Evolutionary conservation across 1,284 basidiomycete genomes (phyloP).

Genomic region (Microbotryum saponariae): DNA sequence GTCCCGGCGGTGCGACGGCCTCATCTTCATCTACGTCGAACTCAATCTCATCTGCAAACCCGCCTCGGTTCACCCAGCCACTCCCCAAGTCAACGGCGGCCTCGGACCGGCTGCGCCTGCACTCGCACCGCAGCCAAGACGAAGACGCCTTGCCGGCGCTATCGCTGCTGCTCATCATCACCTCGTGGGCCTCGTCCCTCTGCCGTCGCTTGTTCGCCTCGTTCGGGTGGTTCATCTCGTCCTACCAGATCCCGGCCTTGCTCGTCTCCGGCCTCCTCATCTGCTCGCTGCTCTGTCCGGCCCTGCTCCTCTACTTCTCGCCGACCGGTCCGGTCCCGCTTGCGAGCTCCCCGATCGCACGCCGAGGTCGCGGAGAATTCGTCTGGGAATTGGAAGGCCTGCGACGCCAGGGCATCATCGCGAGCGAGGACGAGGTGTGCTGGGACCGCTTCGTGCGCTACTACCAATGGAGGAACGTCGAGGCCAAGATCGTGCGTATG

Average conservation of each 20-base stretch:
- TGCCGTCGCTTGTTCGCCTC: not conserved
- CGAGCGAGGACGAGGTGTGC: conserved; percentile 34
- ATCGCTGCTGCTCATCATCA: not conserved
- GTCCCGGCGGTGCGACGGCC: too few species aligned
- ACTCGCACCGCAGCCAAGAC: too few species aligned
- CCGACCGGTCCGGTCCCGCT: conserved; percentile 21
- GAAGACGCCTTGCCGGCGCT: too few species aligned
- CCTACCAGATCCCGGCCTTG: conserved; percentile 85
- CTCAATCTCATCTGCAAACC: too few species aligned
- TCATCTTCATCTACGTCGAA: too few species aligned
- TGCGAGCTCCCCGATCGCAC: conserved; percentile 14
- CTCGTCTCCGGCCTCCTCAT: conserved; percentile 90
- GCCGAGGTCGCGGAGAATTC: conserved; percentile 21
- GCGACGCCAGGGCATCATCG: conserved; percentile 21
- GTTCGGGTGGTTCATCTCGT: conserved; percentile 45
- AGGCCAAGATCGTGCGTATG: conserved; percentile 62
- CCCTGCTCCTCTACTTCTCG: conserved; percentile 72
- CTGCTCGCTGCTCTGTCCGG: conserved; percentile 88
- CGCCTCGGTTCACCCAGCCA: too few species aligned
- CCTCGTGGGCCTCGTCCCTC: too few species aligned
- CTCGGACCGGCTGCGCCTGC: too few species aligned
- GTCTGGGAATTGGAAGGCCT: conserved; percentile 29
- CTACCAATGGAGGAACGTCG: conserved; percentile 16
- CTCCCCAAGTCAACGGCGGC: too few species aligned
- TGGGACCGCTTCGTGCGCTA: conserved; percentile 56